Conservation (phyloP, 208 protist species). For the Trichomonas tenax region DNA sequence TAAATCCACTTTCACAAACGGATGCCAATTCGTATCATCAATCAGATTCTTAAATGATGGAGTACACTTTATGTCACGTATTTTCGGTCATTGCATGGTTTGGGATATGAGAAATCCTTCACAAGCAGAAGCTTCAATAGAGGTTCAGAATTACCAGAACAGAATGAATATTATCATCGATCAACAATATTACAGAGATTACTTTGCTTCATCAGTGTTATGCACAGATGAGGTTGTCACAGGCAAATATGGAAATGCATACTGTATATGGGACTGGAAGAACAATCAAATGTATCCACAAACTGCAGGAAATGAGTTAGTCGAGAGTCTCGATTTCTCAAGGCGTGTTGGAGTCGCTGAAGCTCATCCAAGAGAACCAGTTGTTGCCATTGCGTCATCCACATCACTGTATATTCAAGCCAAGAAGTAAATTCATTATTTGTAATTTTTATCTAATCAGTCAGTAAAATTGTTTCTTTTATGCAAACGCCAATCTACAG, state of each 20-base stretch:
- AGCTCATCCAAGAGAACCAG: neutral
- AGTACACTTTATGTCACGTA: neutral
- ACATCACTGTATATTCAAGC: neutral
- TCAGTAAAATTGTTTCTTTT: too few species aligned
- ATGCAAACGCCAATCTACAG: too few species aligned
- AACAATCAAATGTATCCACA: neutral
- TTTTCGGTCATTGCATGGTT: neutral
- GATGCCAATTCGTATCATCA: neutral
- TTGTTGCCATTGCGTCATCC: neutral
- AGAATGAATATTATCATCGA: neutral
- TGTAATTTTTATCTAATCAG: neutral
- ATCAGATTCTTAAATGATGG: neutral
- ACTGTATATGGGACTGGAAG: neutral
- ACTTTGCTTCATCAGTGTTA: neutral
- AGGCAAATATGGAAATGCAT: neutral
- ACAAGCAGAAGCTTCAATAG: neutral
- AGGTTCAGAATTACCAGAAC: neutral
- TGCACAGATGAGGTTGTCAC: neutral
- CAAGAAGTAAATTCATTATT: neutral
- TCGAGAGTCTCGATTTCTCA: neutral
- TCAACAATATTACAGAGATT: neutral
- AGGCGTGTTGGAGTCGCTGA: neutral
- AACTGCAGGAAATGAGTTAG: neutral
- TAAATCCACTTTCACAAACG: neutral
- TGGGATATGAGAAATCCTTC: neutral